A percentile compares a stretch with the other conserved stretches of the same genome.
Conservation (phyloP, 2,329 filamentous ascomycete genomes). For the Exophiala mesophila region DNA sequence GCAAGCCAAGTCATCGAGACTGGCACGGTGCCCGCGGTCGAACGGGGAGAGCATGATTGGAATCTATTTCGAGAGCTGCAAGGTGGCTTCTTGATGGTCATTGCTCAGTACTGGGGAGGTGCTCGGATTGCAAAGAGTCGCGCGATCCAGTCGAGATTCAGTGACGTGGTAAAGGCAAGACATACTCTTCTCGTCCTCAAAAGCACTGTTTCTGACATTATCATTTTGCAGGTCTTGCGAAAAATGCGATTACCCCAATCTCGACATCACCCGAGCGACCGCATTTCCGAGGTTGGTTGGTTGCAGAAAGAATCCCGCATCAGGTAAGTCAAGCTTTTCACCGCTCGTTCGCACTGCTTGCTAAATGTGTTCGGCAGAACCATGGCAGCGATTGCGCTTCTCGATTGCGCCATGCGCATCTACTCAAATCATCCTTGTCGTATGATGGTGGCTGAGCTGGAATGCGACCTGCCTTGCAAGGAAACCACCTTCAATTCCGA, state of each 20-base stretch:
- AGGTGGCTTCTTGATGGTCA: conserved; percentile 39
- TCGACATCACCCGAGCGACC: conserved; percentile 36
- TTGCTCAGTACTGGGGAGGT: conserved; percentile 44
- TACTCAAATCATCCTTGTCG: conserved; percentile 44
- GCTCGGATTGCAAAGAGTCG: conserved; percentile 35
- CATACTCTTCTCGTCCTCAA: background rate
- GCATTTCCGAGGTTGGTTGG: conserved; percentile 37
- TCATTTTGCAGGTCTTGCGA: conserved; percentile 33
- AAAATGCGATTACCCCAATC: conserved; percentile 36
- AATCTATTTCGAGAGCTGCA: conserved; percentile 38
- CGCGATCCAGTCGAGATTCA: conserved; percentile 41
- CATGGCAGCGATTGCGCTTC: conserved; percentile 36
- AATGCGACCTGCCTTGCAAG: conserved; percentile 41
- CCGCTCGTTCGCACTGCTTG: no score
- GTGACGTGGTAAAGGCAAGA: conserved; percentile 38
- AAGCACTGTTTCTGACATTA: background rate
- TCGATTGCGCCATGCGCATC: conserved; percentile 44
- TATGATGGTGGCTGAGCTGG: conserved; percentile 36
- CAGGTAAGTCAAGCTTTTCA: conserved; percentile 30
- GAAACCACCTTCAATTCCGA: conserved; percentile 37
- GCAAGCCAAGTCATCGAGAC: conserved; percentile 33
- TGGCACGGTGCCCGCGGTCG: conserved; percentile 3
- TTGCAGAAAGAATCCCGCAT: conserved; percentile 43
- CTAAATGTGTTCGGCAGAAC: conserved; percentile 28
- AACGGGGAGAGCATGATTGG: conserved; percentile 31